Evolutionary conservation across 768 basidiomycete species (phyloP).

Genomic region (Suillus cothurnatus): DNA sequence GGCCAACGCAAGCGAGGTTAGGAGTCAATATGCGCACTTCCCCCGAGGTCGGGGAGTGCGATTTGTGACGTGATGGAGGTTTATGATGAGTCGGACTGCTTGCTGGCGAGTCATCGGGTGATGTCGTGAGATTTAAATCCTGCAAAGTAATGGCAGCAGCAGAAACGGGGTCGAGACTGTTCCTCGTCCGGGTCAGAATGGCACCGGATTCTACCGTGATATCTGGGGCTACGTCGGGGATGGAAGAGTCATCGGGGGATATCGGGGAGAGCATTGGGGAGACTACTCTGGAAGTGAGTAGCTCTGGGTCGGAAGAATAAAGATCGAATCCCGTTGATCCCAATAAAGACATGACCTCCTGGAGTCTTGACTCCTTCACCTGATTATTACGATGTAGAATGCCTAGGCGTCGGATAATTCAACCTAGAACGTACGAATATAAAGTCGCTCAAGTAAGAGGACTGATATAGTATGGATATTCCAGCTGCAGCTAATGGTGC

Average conservation of each 20-base stretch:
- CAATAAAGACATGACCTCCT: conserved; percentile 64
- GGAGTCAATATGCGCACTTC: conserved; percentile 67
- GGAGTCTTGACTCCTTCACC: conserved; percentile 69
- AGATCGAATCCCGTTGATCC: conserved; percentile 65
- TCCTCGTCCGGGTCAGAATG: conserved; percentile 51
- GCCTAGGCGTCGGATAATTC: not conserved
- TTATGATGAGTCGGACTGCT: conserved; percentile 14
- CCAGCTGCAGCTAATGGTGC: conserved; percentile 75
- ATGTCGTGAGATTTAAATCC: conserved; percentile 5
- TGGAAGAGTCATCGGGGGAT: conserved; percentile 31
- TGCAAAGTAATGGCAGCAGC: conserved; percentile 14
- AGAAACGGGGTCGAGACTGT: conserved; percentile 38
- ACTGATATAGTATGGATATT: conserved; percentile 82
- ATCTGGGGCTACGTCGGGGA: conserved; percentile 31
- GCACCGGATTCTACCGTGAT: conserved; percentile 40
- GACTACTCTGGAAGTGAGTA: conserved; percentile 31
- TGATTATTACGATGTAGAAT: conserved; percentile 27
- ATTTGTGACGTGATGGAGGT: conserved; percentile 38
- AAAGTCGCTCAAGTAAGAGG: conserved; percentile 82
- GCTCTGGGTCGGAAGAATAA: conserved; percentile 50
- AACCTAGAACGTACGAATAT: conserved; percentile 59
- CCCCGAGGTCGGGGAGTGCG: conserved; percentile 55
- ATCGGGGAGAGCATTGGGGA: conserved; percentile 36
- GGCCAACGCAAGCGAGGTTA: conserved; percentile 75
- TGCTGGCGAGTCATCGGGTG: conserved; percentile 9